These are phyloP conservation scores for Pythium sp. DNA, from an alignment of 352 stramenopile species.

Conservation along the genomic window DNA sequence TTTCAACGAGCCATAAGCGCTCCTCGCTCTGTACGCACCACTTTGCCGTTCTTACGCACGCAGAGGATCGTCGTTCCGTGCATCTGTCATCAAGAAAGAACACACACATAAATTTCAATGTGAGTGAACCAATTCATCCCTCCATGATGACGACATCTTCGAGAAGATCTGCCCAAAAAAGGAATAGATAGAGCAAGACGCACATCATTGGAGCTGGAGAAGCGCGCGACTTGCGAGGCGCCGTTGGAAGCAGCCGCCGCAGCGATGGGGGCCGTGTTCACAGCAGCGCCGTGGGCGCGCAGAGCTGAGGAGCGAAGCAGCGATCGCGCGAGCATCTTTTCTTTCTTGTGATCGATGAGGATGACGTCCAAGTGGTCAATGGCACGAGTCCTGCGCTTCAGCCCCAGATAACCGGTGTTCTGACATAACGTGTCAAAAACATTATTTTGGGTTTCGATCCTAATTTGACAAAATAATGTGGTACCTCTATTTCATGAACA, in stretches of 20 bases:
- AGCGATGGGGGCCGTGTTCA: slow-evolving; percentile 14
- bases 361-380: slow-evolving; percentile 11
- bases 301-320: slow-evolving; percentile 35
- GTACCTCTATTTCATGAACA: neutral
- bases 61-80: slow-evolving; percentile 98
- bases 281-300: slow-evolving; percentile 21
- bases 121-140: neutral
- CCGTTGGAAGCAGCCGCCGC: slow-evolving; percentile 19
- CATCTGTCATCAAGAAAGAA: slow-evolving; percentile 46
- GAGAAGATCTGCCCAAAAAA: neutral
- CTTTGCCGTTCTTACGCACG: slow-evolving; percentile 96
- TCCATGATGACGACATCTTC: neutral
- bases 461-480: neutral
- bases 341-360: neutral
- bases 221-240: slow-evolving; percentile 27
- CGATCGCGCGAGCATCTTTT: slow-evolving; percentile 62
- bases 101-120: neutral
- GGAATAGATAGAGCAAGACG: neutral
- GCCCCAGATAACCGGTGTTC: neutral
- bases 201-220: slow-evolving; percentile 60
- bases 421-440: neutral
- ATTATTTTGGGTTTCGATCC: neutral
- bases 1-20: neutral
- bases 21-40: slow-evolving; percentile 62
- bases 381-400: slow-evolving; percentile 2